Percentiles rank a stretch among this genome's conserved stretches.
These are phyloP conservation scores for Cornus kousa DNA, from an alignment of 148 eudicot genomes.

Conservation along the genomic window DNA sequence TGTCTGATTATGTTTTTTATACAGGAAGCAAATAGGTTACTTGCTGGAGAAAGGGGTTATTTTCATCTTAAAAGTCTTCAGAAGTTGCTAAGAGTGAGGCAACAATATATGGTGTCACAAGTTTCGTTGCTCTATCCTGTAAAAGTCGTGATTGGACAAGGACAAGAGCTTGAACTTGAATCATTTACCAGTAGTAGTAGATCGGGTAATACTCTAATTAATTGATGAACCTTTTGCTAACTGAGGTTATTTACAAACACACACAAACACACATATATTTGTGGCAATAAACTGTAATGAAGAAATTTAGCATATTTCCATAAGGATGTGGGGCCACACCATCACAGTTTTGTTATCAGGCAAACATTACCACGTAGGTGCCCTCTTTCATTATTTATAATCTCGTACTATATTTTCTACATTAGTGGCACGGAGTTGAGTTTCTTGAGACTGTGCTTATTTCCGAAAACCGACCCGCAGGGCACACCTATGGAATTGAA, in stretches of 20 bases:
- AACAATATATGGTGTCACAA: conserved; percentile 83
- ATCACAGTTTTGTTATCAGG: background rate
- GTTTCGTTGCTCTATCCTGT: conserved; percentile 89
- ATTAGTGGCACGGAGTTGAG: background rate
- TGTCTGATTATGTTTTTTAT: conserved; percentile 8
- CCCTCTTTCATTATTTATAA: background rate
- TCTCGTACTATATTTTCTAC: background rate
- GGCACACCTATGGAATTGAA: background rate
- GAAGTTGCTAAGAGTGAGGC: conserved; percentile 75
- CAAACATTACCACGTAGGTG: background rate
- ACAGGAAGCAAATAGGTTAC: conserved; percentile 66
- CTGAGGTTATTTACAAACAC: background rate
- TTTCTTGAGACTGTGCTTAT: background rate
- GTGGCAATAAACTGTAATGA: no score
- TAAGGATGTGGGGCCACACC: no score
- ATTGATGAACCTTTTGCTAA: background rate
- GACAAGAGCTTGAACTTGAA: conserved; percentile 94
- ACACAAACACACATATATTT: no score
- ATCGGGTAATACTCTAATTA: conserved; percentile 43
- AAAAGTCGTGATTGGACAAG: conserved; percentile 62
- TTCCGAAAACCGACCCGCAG: no score
- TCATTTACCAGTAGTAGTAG: conserved; percentile 58
- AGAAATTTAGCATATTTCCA: no score
- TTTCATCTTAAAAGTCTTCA: conserved; percentile 49
- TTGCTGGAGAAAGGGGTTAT: conserved; percentile 76